These are phyloP conservation scores for Alliaria petiolata DNA, from an alignment of 345 rosid species.

Conservation along the genomic window DNA sequence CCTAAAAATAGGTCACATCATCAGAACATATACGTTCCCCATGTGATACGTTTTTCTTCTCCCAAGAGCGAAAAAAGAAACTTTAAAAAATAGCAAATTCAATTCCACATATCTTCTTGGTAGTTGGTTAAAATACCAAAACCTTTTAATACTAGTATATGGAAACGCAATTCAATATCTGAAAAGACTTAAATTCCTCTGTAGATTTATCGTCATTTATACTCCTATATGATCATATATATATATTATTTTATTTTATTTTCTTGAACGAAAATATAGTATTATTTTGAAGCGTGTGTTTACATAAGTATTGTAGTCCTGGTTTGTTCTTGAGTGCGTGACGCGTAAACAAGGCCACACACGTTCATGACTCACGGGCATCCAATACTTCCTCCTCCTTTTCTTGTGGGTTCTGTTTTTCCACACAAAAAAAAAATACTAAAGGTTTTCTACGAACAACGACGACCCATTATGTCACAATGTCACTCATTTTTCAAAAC, in stretches of 20 bases:
- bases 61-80: not conserved
- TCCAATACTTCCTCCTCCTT: not conserved
- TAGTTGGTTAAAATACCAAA: not conserved
- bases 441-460: no score
- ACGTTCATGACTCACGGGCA: slow-evolving; percentile 12
- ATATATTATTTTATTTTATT: no score
- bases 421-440: not conserved
- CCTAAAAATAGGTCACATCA: slow-evolving; percentile 3
- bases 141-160: no score
- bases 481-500: no score
- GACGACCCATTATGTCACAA: no score
- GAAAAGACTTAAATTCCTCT: no score
- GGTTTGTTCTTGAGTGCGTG: no score
- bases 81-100: not conserved
- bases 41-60: slow-evolving; percentile 6
- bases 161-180: not conserved
- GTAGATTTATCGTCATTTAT: no score
- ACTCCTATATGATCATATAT: no score
- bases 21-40: slow-evolving; percentile 10
- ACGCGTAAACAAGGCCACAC: slow-evolving; percentile 12
- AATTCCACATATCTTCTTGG: not conserved
- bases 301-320: no score
- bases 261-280: no score
- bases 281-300: no score
- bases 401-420: slow-evolving; percentile 9